phyloP scores from a whole-genome alignment of 192 early-diverging fungal genomes.

The Backusella parvicylindrica region DNA sequence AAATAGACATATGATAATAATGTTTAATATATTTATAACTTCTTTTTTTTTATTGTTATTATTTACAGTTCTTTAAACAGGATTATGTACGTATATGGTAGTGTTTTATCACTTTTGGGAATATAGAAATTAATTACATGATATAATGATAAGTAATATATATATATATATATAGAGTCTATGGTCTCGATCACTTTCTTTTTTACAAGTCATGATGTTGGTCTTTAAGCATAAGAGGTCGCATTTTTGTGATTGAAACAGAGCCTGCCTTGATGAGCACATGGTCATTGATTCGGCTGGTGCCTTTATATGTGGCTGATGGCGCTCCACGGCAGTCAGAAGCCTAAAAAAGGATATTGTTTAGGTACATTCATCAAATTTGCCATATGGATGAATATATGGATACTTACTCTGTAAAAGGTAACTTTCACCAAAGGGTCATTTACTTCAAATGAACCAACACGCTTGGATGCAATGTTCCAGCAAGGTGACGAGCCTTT shows the following conservation, averaged over 20 bases:
- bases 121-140: neutral
- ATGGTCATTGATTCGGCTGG: neutral
- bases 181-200: neutral
- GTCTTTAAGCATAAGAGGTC: neutral
- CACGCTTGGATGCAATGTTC: constrained; percentile 5
- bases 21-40: neutral
- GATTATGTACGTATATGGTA: neutral
- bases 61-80: neutral
- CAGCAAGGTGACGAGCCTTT: constrained; percentile 1
- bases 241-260: constrained; percentile 4
- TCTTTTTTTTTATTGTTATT: neutral
- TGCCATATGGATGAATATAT: neutral
- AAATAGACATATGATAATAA: neutral
- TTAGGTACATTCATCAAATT: neutral
- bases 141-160: neutral
- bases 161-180: neutral
- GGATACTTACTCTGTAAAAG: constrained; percentile 10
- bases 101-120: neutral
- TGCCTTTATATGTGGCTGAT: neutral
- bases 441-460: constrained; percentile 4
- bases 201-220: neutral
- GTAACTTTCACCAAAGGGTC: constrained; percentile 14
- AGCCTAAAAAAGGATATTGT: constrained; percentile 3
- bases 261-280: constrained; percentile 7
- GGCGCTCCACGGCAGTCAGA: constrained; percentile 10